Evolutionary conservation across 495 filamentous ascomycete species (phyloP).

Genomic region (Penicillium bialowiezense): DNA sequence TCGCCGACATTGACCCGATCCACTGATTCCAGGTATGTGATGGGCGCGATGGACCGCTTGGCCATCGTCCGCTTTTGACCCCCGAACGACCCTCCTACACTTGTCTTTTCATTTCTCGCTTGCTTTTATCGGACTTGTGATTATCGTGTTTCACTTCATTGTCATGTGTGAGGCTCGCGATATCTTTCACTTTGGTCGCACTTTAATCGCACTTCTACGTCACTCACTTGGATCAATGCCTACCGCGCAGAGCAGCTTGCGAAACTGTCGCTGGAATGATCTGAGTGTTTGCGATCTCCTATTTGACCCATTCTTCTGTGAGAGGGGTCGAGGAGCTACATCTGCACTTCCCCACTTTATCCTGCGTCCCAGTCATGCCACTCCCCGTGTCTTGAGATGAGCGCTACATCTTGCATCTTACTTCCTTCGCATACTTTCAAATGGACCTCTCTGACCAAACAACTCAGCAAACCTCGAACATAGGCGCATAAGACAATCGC

Average conservation of each 20-base stretch:
- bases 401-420: too few species aligned
- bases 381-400: background rate
- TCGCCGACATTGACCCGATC: too few species aligned
- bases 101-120: too few species aligned
- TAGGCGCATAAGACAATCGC: constrained; percentile 12
- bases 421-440: background rate
- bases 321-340: constrained; percentile 5
- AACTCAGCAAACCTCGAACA: constrained; percentile 13
- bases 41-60: background rate
- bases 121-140: too few species aligned
- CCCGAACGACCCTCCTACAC: too few species aligned
- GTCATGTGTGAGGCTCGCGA: background rate
- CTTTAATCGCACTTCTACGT: background rate
- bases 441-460: constrained; percentile 8
- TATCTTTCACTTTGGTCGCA: background rate
- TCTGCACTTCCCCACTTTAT: constrained; percentile 12
- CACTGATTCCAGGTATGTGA: background rate
- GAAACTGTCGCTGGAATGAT: background rate
- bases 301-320: background rate
- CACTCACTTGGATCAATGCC: background rate
- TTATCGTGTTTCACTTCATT: background rate
- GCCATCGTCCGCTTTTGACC: too few species aligned
- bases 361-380: constrained; percentile 24
- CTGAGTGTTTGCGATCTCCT: background rate
- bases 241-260: background rate